These are phyloP conservation scores for Noccaea bulbosa DNA, from an alignment of 345 rosid genomes.

Conservation along the genomic window DNA sequence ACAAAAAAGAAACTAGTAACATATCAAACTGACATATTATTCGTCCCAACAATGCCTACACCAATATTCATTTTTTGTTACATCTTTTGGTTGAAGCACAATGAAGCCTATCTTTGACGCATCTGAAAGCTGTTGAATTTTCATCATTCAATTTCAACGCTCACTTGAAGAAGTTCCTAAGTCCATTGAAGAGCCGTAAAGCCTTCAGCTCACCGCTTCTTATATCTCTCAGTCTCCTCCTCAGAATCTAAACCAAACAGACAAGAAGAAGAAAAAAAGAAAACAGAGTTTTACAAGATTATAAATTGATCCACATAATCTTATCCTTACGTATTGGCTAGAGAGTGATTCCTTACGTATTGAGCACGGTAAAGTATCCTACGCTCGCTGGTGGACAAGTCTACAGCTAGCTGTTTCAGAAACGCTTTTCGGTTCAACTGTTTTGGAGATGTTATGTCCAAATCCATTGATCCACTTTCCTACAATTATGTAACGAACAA, in stretches of 20 bases:
- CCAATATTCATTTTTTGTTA: conserved; percentile 18
- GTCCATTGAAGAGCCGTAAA: conserved; percentile 63
- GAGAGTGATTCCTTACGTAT: conserved; percentile 59
- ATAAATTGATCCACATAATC: background rate
- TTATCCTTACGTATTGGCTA: background rate
- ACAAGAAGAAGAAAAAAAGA: background rate
- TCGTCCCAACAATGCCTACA: conserved; percentile 23
- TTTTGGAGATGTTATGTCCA: conserved; percentile 94
- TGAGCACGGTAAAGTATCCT: conserved; percentile 90
- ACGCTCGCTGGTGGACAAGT: conserved; percentile 81
- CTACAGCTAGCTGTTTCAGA: conserved; percentile 94
- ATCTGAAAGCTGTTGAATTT: conserved; percentile 19
- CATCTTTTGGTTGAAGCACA: conserved; percentile 24
- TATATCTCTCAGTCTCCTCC: conserved; percentile 81
- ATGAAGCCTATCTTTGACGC: conserved; percentile 20
- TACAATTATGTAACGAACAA: conserved; percentile 28
- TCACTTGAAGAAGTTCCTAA: conserved; percentile 74
- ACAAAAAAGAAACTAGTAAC: background rate
- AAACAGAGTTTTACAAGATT: background rate
- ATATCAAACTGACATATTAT: conserved; percentile 21
- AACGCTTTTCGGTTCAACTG: conserved; percentile 82
- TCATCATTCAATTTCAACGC: conserved; percentile 18
- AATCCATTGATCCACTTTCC: conserved; percentile 96
- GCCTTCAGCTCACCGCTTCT: conserved; percentile 91
- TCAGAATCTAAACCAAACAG: conserved; percentile 63